These are phyloP conservation scores for Papiliotrema terrestris DNA, from an alignment of 1,284 basidiomycete genomes.

Conservation along the genomic window DNA sequence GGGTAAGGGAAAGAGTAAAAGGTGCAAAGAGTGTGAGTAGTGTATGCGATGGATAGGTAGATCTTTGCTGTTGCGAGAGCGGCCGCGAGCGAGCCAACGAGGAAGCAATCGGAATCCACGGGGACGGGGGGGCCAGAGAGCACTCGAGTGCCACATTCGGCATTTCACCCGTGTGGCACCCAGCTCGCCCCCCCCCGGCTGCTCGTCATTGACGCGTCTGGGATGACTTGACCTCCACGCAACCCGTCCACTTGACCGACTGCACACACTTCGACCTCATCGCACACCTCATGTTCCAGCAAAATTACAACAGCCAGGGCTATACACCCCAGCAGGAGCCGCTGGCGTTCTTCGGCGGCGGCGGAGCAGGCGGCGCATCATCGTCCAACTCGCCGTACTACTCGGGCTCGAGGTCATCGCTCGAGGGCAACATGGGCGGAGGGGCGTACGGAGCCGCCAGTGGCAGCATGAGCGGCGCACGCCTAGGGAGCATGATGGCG, in stretches of 20 bases:
- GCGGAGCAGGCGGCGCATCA: slow-evolving; percentile 5
- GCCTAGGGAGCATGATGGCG: slow-evolving; percentile 62
- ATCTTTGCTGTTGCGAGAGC: background rate
- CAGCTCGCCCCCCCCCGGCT: background rate
- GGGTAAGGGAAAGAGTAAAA: background rate
- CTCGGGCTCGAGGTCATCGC: slow-evolving; percentile 21
- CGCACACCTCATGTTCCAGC: slow-evolving; percentile 10
- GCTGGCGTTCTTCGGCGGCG: slow-evolving; percentile 38
- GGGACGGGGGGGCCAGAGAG: background rate
- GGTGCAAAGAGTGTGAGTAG: background rate
- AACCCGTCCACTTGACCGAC: background rate
- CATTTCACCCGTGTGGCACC: slow-evolving; percentile 4
- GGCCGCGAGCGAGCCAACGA: background rate
- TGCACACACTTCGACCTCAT: background rate
- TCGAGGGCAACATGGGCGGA: slow-evolving; percentile 27
- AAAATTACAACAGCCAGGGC: slow-evolving; percentile 9
- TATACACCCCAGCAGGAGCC: slow-evolving; percentile 30
- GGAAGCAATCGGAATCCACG: background rate
- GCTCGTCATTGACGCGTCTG: background rate
- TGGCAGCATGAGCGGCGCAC: slow-evolving; percentile 32
- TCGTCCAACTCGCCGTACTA: slow-evolving; percentile 26
- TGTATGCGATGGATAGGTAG: background rate
- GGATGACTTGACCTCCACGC: background rate
- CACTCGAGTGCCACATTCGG: background rate
- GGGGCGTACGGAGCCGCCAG: slow-evolving; percentile 15